phyloP scores from a whole-genome alignment of 495 filamentous ascomycete species.

The Annulohypoxylon maeteangense region DNA sequence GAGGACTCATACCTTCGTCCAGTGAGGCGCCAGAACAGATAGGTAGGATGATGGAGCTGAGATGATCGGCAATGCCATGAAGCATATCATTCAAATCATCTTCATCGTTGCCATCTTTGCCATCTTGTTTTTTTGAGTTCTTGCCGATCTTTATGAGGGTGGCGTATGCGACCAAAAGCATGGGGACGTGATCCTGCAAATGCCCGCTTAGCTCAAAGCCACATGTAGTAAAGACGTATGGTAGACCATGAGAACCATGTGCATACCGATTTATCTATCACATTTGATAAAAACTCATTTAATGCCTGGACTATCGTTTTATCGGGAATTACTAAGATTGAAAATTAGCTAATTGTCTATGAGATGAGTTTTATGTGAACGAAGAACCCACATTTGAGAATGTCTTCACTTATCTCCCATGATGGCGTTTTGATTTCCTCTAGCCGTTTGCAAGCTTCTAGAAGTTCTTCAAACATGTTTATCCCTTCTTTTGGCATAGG shows the following conservation, averaged over 20 bases:
- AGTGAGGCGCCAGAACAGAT: constrained; percentile 27
- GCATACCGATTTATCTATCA: constrained; percentile 13
- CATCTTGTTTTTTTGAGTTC: neutral
- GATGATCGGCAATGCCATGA: constrained; percentile 13
- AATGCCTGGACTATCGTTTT: constrained; percentile 5
- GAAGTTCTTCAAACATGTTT: constrained; percentile 28
- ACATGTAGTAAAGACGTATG: neutral
- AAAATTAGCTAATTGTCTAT: constrained; percentile 5
- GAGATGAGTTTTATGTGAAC: neutral
- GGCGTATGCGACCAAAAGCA: constrained; percentile 30
- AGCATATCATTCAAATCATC: neutral
- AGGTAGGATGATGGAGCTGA: constrained; percentile 37
- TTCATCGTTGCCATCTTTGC: neutral
- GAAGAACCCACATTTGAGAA: constrained; percentile 13
- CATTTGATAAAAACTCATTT: neutral
- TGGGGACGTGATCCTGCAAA: constrained; percentile 27
- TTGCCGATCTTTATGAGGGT: constrained; percentile 20
- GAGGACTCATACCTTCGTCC: constrained; percentile 34
- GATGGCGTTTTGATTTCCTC: neutral
- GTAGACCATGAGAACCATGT: neutral
- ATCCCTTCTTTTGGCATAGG: neutral
- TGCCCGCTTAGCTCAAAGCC: neutral
- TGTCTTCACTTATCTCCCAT: constrained; percentile 6
- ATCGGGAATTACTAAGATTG: constrained; percentile 20
- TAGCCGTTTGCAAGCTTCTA: constrained; percentile 19